Base-by-base conservation (phyloP, 2,329 filamentous ascomycete species). In the Phialemonium atrogriseum region DNA sequence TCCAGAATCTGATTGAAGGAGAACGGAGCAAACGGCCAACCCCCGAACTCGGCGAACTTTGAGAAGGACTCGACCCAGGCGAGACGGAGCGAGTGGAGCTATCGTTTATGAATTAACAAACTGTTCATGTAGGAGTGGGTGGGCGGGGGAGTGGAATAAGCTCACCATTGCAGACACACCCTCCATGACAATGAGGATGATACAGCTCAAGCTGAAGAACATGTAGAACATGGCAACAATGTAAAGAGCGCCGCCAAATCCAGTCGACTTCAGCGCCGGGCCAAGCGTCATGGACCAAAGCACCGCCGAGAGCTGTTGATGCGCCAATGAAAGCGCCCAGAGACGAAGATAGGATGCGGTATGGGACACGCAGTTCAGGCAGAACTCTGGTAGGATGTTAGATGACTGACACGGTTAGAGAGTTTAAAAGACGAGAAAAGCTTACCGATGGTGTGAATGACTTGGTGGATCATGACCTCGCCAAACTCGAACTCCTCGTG, bases 61-160 rank as follows among this genome's bases (percentile, higher is more conserved):
- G 85, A 93, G 77, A 95, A 95, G 12, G 88, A 89, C 60, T 95
- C 89, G 41, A 95, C 88, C 88, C 88, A 95, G 48, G 94, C 88
- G 51, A 95, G 66, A 68, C 88, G 76, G 46, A 95, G 72, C 38
- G 80, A 85, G 45, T 50, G 47, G 35, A 41, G 49, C 50, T 53
- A 7, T 14, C n/a, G n/a, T 18, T 8, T 5, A 8, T 10, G 27
- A 30, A 5, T 22, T 11, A 20, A 6, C 14, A 14, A 29, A 30
- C 11, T 20, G n/a, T 13, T 7, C 20, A 19, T 6, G 24, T 20
- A 17, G 16, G 10, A 23, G 6, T n/a, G 14, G 15, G 16, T n/a
- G n/a, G n/a, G n/a, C n/a, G n/a, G n/a, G n/a, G n/a, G n/a, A n/a
- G n/a, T n/a, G n/a, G 21, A 30, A 14, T 5, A 15, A 19, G 43